A percentile compares a stretch with the other conserved stretches of the same genome.
These are phyloP conservation scores for Phytophthora syringae DNA, from an alignment of 352 stramenopile species.

Conservation along the genomic window DNA sequence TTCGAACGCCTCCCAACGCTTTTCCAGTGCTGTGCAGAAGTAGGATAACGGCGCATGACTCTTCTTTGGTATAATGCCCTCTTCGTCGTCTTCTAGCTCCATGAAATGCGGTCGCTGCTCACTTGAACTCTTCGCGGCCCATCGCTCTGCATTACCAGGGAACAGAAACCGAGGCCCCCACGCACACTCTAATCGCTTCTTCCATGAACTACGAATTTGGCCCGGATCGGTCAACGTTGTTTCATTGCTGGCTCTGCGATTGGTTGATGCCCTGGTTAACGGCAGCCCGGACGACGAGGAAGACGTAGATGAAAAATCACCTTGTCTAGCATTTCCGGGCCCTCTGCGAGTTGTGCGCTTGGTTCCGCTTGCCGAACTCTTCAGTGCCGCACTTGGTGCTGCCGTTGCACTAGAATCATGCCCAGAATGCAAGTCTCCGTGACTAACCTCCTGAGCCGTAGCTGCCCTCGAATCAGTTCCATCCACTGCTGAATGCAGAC, in stretches of 20 bases:
- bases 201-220: slow-evolving; percentile 55
- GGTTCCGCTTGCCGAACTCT: slow-evolving; percentile 6
- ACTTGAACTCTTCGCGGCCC: slow-evolving; percentile 18
- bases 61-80: slow-evolving; percentile 28
- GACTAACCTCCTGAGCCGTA: neutral
- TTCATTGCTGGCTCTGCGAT: slow-evolving; percentile 26
- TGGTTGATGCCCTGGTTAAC: slow-evolving; percentile 9
- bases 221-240: slow-evolving; percentile 26
- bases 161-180: slow-evolving; percentile 69
- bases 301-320: slow-evolving; percentile 25
- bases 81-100: slow-evolving; percentile 34
- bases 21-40: slow-evolving; percentile 58
- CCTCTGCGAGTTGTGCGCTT: slow-evolving; percentile 27
- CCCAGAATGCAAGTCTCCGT: slow-evolving; percentile 1
- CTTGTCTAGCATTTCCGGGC: slow-evolving; percentile 11
- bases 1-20: slow-evolving; percentile 58
- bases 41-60: slow-evolving; percentile 42
- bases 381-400: slow-evolving; percentile 3
- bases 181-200: slow-evolving; percentile 59
- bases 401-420: slow-evolving; percentile 7
- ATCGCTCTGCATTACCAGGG: slow-evolving; percentile 36
- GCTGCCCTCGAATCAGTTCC: slow-evolving; percentile 11
- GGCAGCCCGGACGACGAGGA: slow-evolving; percentile 30
- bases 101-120: slow-evolving; percentile 26
- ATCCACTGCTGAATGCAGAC: slow-evolving; percentile 23